A percentile compares a stretch with the other conserved stretches of the same genome.
Conservation (phyloP, 768 basidiomycete species). For the Lentinula edodes region DNA sequence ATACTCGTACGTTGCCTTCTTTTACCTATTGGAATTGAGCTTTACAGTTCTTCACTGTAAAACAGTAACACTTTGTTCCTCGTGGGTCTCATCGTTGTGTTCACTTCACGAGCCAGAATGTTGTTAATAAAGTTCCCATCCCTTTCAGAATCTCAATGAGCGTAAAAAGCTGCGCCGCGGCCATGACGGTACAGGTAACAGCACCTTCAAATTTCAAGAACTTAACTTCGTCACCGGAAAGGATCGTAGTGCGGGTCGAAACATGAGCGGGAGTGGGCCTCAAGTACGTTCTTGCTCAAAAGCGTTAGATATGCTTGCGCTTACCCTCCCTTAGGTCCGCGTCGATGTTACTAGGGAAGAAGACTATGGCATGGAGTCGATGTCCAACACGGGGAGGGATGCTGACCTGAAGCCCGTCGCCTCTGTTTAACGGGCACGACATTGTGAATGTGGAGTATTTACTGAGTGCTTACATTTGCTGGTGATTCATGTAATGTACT, state of each 20-base stretch:
- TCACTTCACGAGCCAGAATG: neutral
- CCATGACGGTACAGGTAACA: neutral
- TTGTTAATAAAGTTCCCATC: neutral
- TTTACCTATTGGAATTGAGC: neutral
- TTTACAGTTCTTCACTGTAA: neutral
- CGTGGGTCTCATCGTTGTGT: neutral
- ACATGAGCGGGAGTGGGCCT: neutral
- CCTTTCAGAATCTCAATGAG: neutral
- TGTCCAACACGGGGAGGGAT: neutral
- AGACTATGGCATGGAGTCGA: neutral
- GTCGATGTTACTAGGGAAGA: neutral
- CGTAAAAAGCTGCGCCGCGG: neutral
- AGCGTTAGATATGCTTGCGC: neutral
- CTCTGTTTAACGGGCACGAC: neutral
- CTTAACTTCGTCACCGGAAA: neutral
- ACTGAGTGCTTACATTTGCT: too few relatives aligned
- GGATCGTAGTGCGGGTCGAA: neutral
- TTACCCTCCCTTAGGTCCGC: neutral
- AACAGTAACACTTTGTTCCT: neutral
- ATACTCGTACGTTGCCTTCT: neutral
- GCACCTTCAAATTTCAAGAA: neutral
- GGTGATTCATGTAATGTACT: too few relatives aligned
- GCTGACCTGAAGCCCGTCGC: neutral
- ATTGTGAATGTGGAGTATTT: too few relatives aligned
- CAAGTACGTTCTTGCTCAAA: neutral